Evolutionary conservation across 1,139 yeast genomes (phyloP), one percentile per base, ranked within the genome.

Genomic region (Taphrina flavorubra): DNA sequence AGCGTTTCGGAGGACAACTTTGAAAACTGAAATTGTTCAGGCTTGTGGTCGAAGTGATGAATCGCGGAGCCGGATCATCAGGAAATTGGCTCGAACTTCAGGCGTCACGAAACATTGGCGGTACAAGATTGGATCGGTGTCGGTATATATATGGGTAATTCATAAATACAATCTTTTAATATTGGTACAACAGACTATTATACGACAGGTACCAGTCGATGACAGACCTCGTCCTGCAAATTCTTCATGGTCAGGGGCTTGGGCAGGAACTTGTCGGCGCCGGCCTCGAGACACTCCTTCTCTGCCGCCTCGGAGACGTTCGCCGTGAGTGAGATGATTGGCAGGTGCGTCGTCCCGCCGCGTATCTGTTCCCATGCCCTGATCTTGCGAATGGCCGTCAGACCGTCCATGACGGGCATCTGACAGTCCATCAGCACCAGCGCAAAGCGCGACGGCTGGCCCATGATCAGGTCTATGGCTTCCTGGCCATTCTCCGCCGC

Each of bases 361-460:
- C 53, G 42, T 16, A 14, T 10, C 36, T 34, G 34, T 3, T 85
- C 83, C 69, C 90, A 79, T 64, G 87, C 86, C 64, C 97, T 82
- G 56, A 94, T 89, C 76, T 84, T 81, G 73, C 81, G 84, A 0
- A 97, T 91, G 0, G 98, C 97, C 42, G 86, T 81, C 57, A 92
- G 79, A 1, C 99, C 99, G 77, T 92, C 96, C 73, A 90, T 83
- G 73, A 85, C 87, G 1, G 98, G 99, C 99, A 94, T 94, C 78
- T 92, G 97, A 65, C 94, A 91, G 79, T 94, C 99, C 98, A 94
- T 92, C 75, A 94, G 89, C 7, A 94, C 85, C 67, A 94, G 79
- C 74, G 90, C 94, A 77, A 83, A 91, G 57, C 73, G 75, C 6
- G 73, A 69, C 8, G 66, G 59, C 11, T 51, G 36, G 2, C 79